phyloP scores from a whole-genome alignment of 805 yeast genomes.

The Suhomyces tanzawaensis region DNA sequence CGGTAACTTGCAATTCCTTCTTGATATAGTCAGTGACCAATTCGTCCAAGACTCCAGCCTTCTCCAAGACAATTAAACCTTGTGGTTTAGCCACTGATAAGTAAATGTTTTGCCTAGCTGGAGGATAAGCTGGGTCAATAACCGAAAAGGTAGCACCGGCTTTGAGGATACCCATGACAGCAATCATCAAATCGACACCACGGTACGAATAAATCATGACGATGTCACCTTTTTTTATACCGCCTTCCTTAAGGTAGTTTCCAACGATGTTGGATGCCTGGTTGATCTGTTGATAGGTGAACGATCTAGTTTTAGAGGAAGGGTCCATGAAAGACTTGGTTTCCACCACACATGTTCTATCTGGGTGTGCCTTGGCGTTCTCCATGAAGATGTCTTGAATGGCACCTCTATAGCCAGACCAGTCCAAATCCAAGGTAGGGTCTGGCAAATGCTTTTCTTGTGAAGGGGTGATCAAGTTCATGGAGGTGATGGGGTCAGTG shows the following conservation, averaged over 20 bases:
- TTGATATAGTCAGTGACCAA: constrained; percentile 76
- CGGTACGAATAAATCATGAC: constrained; percentile 98
- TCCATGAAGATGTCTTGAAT: constrained; percentile 92
- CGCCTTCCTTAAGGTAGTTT: constrained; percentile 76
- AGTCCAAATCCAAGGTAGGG: constrained; percentile 82
- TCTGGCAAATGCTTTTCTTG: constrained; percentile 72
- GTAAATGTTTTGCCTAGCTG: constrained; percentile 93
- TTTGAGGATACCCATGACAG: constrained; percentile 96
- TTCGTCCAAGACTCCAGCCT: constrained; percentile 81
- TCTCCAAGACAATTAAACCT: constrained; percentile 84
- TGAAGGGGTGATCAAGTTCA: constrained; percentile 65
- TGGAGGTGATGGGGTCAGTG: constrained; percentile 53
- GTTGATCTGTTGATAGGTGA: constrained; percentile 84
- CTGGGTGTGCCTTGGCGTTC: constrained; percentile 83
- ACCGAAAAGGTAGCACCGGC: constrained; percentile 99
- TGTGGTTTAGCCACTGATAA: constrained; percentile 89
- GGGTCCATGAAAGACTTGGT: constrained; percentile 69
- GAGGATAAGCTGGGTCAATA: constrained; percentile 98
- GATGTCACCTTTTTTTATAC: constrained; percentile 87
- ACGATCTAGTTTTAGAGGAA: constrained; percentile 58
- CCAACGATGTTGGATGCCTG: constrained; percentile 93
- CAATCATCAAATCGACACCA: constrained; percentile 94
- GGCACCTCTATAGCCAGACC: constrained; percentile 91
- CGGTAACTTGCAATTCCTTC: constrained; percentile 66
- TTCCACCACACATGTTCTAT: constrained; percentile 88